Base-by-base conservation (phyloP, 2,329 filamentous ascomycete genomes). In the Colletotrichum sublineola region DNA sequence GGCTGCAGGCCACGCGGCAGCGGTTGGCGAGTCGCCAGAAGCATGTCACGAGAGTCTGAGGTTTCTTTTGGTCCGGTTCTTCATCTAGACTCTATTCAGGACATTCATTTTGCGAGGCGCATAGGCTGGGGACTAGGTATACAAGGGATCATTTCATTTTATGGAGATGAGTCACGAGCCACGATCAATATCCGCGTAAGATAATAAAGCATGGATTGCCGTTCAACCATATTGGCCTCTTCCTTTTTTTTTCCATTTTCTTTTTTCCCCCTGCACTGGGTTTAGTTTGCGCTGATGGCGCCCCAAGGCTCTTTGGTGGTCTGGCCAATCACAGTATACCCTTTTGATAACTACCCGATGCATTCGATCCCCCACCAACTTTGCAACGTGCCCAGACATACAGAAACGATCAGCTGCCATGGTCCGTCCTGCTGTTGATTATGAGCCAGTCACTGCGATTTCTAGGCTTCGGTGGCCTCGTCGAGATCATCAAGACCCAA, bases 1-100 rank as follows among this genome's bases (percentile, higher is more conserved):
- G 76, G 8, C 40, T 80, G 42, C 70, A 62, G 40, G 53, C n/a
- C 5, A 61, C 55, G 20, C 36, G 46, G 15, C 70, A 65, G 61
- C 60, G 67, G 42, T 38, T 73, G 3, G 70, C 60, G 1, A 46
- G 61, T 40, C 60, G 66, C 18, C 69, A 38, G 20, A 73, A 73
- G 15, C 48, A 44, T 55, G 40, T 9, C 3, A 29, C 55, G 1
- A 50, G 67, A 9, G 61, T 61, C 1, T 73, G 36, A 70, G 15
- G 9, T 29, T 15, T 14, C 1, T 48, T 48, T 12, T 20, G 44
- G 44, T n/a, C 5, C 8, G 2, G 9, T 3, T 7, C 1, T 5
- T 36, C 8, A 6, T 9, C n/a, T 14, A 24, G 14, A 14, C 1
- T 1, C 14, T 1, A 12, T 5, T 29, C n/a, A 36, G 50, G 20